Evolutionary conservation across 805 yeast genomes (phyloP).

Genomic region (Teunomyces panamensis): DNA sequence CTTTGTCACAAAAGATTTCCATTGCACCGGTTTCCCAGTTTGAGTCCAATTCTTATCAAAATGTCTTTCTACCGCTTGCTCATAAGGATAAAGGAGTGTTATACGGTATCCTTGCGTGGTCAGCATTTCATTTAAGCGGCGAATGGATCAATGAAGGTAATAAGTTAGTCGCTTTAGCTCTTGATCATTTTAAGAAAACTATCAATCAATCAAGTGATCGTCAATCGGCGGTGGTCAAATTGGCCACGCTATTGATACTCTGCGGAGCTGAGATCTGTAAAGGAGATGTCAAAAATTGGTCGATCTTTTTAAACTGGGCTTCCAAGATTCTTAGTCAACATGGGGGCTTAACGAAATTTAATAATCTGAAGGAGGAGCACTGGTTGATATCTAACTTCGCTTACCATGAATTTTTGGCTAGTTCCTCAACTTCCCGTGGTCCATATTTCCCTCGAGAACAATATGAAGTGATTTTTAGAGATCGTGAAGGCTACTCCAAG

Average conservation of each 20-base stretch:
- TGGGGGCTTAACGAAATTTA: constrained; percentile 60
- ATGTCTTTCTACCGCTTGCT: constrained; percentile 55
- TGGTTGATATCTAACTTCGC: constrained; percentile 79
- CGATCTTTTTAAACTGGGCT: constrained; percentile 61
- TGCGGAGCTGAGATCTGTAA: constrained; percentile 81
- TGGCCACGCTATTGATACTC: constrained; percentile 66
- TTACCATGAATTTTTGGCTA: constrained; percentile 73
- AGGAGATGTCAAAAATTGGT: constrained; percentile 80
- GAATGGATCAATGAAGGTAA: constrained; percentile 48
- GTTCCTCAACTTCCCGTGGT: constrained; percentile 56
- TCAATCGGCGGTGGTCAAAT: constrained; percentile 38
- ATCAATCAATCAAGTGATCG: constrained; percentile 21
- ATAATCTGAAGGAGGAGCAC: constrained; percentile 55
- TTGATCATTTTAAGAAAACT: constrained; percentile 35
- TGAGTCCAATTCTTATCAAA: constrained; percentile 49
- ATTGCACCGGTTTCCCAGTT: constrained; percentile 45
- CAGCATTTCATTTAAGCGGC: constrained; percentile 49
- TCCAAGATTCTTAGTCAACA: constrained; percentile 56
- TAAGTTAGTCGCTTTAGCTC: constrained; percentile 46
- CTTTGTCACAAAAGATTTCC: constrained; percentile 40
- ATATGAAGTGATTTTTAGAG: constrained; percentile 51
- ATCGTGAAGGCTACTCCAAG: constrained; percentile 28
- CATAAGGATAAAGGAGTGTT: constrained; percentile 49
- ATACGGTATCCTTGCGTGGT: constrained; percentile 54
- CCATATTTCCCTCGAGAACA: constrained; percentile 62